phyloP scores from a whole-genome alignment of 331 rosid species.

The Quercus tomentella region DNA sequence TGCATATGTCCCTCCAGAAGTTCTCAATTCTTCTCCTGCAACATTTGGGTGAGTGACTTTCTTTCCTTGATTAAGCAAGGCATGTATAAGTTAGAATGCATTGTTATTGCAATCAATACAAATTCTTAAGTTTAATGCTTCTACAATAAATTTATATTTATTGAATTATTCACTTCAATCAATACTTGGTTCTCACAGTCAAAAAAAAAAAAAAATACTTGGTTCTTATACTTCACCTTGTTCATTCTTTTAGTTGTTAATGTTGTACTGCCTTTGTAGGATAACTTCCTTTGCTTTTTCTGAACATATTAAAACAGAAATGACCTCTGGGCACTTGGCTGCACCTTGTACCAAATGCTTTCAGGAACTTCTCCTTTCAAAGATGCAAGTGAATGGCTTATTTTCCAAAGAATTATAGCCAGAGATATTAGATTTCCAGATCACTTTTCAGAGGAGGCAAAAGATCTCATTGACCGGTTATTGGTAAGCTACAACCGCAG shows the following conservation, averaged over 20 bases:
- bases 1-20: conserved; percentile 99
- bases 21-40: conserved; percentile 99
- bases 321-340: conserved; percentile 99
- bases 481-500: conserved; percentile 55
- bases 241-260: conserved; percentile 14
- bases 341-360: conserved; percentile 99
- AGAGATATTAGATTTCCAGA: conserved; percentile 93
- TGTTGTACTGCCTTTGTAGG: conserved; percentile 3
- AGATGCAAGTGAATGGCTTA: conserved; percentile 99
- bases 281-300: conserved; percentile 20
- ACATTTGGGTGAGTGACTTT: conserved; percentile 72
- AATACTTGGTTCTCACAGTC: background rate
- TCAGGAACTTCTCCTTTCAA: conserved; percentile 99
- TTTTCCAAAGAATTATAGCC: conserved; percentile 95
- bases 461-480: conserved; percentile 74
- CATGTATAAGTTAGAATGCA: background rate
- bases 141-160: background rate
- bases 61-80: background rate
- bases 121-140: background rate
- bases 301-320: conserved; percentile 59
- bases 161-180: background rate
- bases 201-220: no score
- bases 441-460: conserved; percentile 79
- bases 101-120: conserved; percentile 9
- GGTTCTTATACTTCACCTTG: background rate